phyloP scores from a whole-genome alignment of 2,329 filamentous ascomycete species.

The Neofusicoccum laricinum region DNA sequence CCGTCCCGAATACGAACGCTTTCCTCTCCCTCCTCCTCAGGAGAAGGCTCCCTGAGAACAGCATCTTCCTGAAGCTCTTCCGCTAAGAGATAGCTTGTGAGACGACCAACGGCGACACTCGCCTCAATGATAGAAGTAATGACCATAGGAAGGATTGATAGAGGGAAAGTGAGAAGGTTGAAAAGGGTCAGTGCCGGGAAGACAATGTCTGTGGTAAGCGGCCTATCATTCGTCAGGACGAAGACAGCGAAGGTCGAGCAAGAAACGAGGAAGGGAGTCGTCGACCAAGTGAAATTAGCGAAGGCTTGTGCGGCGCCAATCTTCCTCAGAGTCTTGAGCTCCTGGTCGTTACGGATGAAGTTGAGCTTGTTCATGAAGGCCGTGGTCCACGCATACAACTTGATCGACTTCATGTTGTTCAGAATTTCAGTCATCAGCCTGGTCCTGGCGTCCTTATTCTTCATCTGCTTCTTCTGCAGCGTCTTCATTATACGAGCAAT shows the following conservation, averaged over 20 bases:
- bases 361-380: conserved; percentile 98
- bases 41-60: conserved; percentile 66
- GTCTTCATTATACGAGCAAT: conserved; percentile 93
- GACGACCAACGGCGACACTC: conserved; percentile 81
- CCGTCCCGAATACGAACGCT: conserved; percentile 78
- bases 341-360: conserved; percentile 90
- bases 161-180: conserved; percentile 92
- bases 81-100: conserved; percentile 80
- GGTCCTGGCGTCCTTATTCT: conserved; percentile 94
- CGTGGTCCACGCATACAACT: conserved; percentile 94
- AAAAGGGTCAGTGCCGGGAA: conserved; percentile 92
- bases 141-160: conserved; percentile 94
- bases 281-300: conserved; percentile 97
- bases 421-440: conserved; percentile 95
- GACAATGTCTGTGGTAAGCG: conserved; percentile 89
- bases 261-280: conserved; percentile 94
- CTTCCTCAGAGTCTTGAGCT: conserved; percentile 91
- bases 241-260: conserved; percentile 96
- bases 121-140: conserved; percentile 96
- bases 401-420: conserved; percentile 99
- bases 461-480: conserved; percentile 95
- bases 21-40: conserved; percentile 77
- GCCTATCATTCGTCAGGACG: conserved; percentile 75
- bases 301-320: conserved; percentile 93
- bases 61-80: conserved; percentile 90